A percentile compares a stretch with the other conserved stretches of the same genome.
These are phyloP conservation scores for Diplodia sapinea DNA, from an alignment of 2,329 filamentous ascomycete genomes.

Conservation along the genomic window DNA sequence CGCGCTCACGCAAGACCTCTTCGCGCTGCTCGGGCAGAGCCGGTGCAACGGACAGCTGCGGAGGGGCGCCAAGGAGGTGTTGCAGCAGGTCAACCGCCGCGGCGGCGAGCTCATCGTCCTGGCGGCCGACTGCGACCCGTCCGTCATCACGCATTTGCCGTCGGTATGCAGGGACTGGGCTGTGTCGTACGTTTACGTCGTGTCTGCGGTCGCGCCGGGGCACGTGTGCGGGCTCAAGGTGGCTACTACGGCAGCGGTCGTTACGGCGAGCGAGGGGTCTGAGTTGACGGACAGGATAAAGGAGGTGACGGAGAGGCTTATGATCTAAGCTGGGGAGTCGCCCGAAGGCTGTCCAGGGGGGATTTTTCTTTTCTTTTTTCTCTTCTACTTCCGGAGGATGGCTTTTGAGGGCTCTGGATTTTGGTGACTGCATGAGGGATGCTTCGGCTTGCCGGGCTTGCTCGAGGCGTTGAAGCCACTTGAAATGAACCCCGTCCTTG, in stretches of 20 bases:
- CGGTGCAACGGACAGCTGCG: slow-evolving; percentile 30
- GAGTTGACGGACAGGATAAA: neutral
- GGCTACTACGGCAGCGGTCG: neutral
- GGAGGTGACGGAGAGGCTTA: slow-evolving; percentile 18
- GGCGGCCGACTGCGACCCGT: slow-evolving; percentile 25
- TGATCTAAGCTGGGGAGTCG: neutral
- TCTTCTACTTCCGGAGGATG: too few relatives aligned
- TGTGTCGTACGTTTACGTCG: neutral
- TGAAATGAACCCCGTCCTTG: too few relatives aligned
- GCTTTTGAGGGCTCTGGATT: neutral
- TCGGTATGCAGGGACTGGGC: slow-evolving; percentile 7
- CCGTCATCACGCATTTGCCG: slow-evolving; percentile 29
- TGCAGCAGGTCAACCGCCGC: slow-evolving; percentile 29
- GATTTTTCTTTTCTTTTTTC: neutral
- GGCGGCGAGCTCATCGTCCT: slow-evolving; percentile 18
- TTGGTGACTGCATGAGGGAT: neutral
- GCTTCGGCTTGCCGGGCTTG: neutral
- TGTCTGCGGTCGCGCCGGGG: slow-evolving; percentile 15
- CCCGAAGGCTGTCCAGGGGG: neutral
- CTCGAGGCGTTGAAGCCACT: too few relatives aligned
- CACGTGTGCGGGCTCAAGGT: slow-evolving; percentile 16
- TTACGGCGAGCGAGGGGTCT: neutral
- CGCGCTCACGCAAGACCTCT: slow-evolving; percentile 5
- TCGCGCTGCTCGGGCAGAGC: slow-evolving; percentile 1
- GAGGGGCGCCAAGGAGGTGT: slow-evolving; percentile 34